Conservation (phyloP, 1,284 basidiomycete genomes). For the Pyrrhoderma noxium region DNA sequence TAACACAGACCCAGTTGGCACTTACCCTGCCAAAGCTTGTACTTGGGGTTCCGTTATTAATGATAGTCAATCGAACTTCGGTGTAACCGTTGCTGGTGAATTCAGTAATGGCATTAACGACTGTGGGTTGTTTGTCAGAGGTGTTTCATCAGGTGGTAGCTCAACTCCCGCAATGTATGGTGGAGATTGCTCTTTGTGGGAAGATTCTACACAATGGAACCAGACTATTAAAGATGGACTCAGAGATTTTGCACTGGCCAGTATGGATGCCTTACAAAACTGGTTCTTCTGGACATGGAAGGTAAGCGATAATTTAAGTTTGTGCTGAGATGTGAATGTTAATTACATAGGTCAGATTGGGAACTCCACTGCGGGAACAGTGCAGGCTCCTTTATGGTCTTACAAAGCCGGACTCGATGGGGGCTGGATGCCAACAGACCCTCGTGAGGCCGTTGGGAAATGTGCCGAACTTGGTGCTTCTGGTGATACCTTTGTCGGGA, state of each 20-base stretch:
- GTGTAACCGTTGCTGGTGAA: conserved; percentile 40
- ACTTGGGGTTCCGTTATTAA: too few relatives aligned
- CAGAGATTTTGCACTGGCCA: conserved; percentile 29
- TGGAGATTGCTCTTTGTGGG: conserved; percentile 29
- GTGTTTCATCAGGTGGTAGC: conserved; percentile 33
- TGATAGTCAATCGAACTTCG: not conserved
- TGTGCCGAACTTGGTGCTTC: conserved; percentile 52
- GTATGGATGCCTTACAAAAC: conserved; percentile 40
- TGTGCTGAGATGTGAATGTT: not conserved
- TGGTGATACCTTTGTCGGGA: conserved; percentile 44
- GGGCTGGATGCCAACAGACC: conserved; percentile 76
- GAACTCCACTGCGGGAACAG: conserved; percentile 33
- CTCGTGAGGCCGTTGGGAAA: conserved; percentile 57
- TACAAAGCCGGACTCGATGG: conserved; percentile 46
- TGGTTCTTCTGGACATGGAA: conserved; percentile 57
- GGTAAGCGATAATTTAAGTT: conserved; percentile 9
- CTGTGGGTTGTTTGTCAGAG: conserved; percentile 40
- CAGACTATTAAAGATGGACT: conserved; percentile 29
- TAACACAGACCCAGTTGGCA: conserved; percentile 31
- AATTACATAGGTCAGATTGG: conserved; percentile 33
- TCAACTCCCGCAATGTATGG: conserved; percentile 17
- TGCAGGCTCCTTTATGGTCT: conserved; percentile 41
- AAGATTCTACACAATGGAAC: conserved; percentile 34
- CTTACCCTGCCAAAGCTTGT: conserved; percentile 26
- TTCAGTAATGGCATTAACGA: conserved; percentile 42